phyloP scores from a whole-genome alignment of 192 early-diverging fungal species.

The Chytriomyces sp. region DNA sequence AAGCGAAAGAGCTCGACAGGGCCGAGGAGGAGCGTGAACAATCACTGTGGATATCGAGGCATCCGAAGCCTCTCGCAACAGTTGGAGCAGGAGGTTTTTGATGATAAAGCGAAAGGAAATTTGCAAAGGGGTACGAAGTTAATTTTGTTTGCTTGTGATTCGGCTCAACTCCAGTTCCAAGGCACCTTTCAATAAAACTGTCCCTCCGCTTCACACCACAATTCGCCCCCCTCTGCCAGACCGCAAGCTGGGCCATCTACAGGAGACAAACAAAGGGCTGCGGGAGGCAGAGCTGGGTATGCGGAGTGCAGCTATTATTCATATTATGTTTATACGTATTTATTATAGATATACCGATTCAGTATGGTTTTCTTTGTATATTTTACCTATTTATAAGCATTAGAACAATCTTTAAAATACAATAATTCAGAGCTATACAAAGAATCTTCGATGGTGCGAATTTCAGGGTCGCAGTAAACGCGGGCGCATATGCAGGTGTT shows the following conservation, averaged over 20 bases:
- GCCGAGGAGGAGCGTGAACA: slow-evolving; percentile 47
- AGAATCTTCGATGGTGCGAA: neutral
- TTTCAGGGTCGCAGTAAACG: neutral
- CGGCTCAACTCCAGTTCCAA: neutral
- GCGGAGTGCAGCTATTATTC: neutral
- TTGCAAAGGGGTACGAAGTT: neutral
- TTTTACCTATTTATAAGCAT: too few relatives aligned
- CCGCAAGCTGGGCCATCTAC: too few relatives aligned
- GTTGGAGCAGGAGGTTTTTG: neutral
- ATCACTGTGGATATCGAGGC: slow-evolving; percentile 36
- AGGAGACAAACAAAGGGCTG: too few relatives aligned
- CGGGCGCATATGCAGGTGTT: slow-evolving; percentile 19
- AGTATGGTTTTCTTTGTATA: too few relatives aligned
- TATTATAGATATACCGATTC: too few relatives aligned
- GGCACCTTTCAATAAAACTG: neutral
- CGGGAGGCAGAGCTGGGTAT: neutral
- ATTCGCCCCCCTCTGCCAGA: neutral
- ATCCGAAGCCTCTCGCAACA: neutral
- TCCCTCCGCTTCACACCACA: too few relatives aligned
- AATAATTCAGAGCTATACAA: neutral
- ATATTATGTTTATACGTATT: too few relatives aligned
- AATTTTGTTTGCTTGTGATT: neutral
- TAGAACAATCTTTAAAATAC: neutral
- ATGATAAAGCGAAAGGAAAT: neutral
- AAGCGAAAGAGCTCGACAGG: slow-evolving; percentile 36